Evolutionary conservation across 1,284 basidiomycete species (phyloP), one percentile per base, ranked within the genome.

Genomic region (Tremellales sp.): DNA sequence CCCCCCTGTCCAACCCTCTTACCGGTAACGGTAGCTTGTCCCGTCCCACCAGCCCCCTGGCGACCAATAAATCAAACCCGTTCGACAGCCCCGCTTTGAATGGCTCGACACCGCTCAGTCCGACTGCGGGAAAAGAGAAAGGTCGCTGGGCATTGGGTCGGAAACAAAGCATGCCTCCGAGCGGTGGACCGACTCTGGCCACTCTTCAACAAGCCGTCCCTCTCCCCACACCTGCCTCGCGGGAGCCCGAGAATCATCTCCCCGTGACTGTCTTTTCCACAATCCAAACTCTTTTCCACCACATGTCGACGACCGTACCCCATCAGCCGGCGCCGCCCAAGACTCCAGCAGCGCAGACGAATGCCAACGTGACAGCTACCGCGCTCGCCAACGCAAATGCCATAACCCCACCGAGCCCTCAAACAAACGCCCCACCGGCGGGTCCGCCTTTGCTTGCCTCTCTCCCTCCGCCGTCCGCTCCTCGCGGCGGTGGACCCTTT

Each of bases 211-310:
- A 63, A 56, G 40, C 50, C 18, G 41, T 43, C 13, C 5, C 12
- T 21, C 41, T 58, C 39, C 45, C 66, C 49, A 61, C 49, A 32
- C 47, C 57, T 33, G 35, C 57, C 34, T 28, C 33, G 16, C 27
- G 39, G 18, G 51, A 51, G 26, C 16, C 57, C n/a, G 31, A 48
- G 21, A 58, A 70, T 5, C 62, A 81, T 16, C 71, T 81, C 0
- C 83, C 87, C 2, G 81, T 85, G 16, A 86, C 86, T 3, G 81
- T 97, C 44, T 85, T 92, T 65, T 85, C 88, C 29, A 89, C 92
- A 16, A 81, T 97, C 37, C 88, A 89, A 52, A 86, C 90, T 9
- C 76, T 97, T n/a, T 97, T 90, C 71, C 69, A 83, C 21, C 80
- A 89, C 64, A 88, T 95, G 59, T 58, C 63, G 10, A 57, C 61